Evolutionary conservation across 495 filamentous ascomycete genomes (phyloP).

Genomic region (Talaromyces trachyspermus): DNA sequence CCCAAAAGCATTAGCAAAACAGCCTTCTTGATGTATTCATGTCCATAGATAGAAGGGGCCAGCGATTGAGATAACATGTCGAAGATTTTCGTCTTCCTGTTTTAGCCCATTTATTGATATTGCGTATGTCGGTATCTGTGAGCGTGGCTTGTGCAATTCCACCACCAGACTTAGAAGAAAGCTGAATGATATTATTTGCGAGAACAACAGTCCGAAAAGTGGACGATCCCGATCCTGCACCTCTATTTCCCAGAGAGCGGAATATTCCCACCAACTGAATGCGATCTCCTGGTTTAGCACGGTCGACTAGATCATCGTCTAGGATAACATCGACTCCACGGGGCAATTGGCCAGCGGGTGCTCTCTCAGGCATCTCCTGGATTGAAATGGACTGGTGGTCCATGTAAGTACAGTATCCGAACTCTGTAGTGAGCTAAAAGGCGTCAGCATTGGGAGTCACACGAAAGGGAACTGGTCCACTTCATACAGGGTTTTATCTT

Average conservation of each 20-base stretch:
- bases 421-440: conserved; percentile 74
- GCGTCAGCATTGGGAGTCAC: conserved; percentile 10
- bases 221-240: conserved; percentile 75
- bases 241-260: conserved; percentile 87
- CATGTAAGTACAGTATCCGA: conserved; percentile 89
- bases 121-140: conserved; percentile 96
- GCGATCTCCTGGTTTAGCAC: conserved; percentile 89
- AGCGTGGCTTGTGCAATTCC: conserved; percentile 88
- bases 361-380: conserved; percentile 98
- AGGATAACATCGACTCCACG: conserved; percentile 96
- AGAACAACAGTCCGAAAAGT: conserved; percentile 89
- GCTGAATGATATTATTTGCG: conserved; percentile 89
- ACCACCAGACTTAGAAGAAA: conserved; percentile 93
- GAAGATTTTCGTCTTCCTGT: conserved; percentile 75
- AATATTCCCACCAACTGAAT: conserved; percentile 95
- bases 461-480: conserved; percentile 2
- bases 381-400: conserved; percentile 98
- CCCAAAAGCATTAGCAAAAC: conserved; percentile 96
- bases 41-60: conserved; percentile 95
- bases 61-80: conserved; percentile 91
- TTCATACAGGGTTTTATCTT: conserved; percentile 59
- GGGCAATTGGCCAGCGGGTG: conserved; percentile 91
- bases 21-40: conserved; percentile 97
- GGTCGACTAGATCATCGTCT: conserved; percentile 94
- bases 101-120: conserved; percentile 97